These are phyloP conservation scores for Fusarium redolens DNA, from an alignment of 2,329 filamentous ascomycete genomes.

Conservation along the genomic window DNA sequence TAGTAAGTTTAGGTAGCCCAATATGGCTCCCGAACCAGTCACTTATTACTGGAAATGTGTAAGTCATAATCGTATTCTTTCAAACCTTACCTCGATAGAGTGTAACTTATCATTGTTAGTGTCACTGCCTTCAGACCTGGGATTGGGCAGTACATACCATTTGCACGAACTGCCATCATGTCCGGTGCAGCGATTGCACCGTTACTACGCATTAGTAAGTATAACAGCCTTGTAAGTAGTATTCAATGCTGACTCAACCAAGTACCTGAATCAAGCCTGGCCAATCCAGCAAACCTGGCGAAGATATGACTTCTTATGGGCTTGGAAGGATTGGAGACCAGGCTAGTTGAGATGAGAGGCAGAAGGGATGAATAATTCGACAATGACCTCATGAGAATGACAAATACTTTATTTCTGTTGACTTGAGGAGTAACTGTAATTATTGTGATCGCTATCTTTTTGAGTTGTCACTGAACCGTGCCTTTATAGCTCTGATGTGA, in stretches of 20 bases:
- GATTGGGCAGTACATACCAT: not conserved
- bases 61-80: not conserved
- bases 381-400: not conserved
- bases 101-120: not conserved
- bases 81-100: no score
- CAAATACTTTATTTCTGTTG: not conserved
- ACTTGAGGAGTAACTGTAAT: not conserved
- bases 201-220: not conserved
- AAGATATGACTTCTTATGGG: not conserved
- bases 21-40: not conserved
- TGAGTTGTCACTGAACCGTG: not conserved
- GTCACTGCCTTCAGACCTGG: not conserved
- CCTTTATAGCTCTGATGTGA: no score
- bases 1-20: not conserved
- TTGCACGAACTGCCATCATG: slow-evolving; percentile 4
- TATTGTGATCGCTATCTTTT: not conserved
- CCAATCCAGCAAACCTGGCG: not conserved
- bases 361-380: not conserved
- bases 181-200: not conserved
- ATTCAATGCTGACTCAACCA: not conserved
- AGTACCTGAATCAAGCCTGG: not conserved
- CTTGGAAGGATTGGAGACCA: not conserved
- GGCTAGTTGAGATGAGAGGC: not conserved
- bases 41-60: slow-evolving; percentile 10
- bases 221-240: rapidly evolving